A percentile compares a stretch with the other conserved stretches of the same genome.
Conservation (phyloP, 2,329 filamentous ascomycete genomes). For the Colletotrichum tabaci region DNA sequence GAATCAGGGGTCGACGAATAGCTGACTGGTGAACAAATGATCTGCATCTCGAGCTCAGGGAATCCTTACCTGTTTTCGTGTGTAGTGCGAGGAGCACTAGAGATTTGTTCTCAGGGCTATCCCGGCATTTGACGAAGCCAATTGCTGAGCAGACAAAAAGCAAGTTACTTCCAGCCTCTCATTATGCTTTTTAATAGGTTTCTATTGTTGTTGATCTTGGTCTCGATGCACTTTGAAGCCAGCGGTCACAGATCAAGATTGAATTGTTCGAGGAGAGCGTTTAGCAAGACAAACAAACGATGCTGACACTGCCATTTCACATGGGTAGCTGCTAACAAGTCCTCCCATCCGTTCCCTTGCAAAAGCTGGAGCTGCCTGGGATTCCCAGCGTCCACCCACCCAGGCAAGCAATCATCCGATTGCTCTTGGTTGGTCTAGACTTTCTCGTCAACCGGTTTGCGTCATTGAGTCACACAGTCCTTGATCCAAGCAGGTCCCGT, state of each 20-base stretch:
- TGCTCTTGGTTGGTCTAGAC: background rate
- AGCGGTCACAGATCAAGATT: no score
- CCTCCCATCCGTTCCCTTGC: background rate
- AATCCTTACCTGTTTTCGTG: constrained; percentile 3
- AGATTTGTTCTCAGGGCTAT: background rate
- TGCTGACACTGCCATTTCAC: background rate
- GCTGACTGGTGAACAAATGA: background rate
- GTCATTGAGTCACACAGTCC: background rate
- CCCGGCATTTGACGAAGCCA: constrained; percentile 16
- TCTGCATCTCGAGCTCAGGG: background rate
- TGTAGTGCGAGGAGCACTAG: background rate
- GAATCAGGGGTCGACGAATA: background rate
- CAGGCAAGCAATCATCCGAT: background rate
- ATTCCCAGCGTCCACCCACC: background rate
- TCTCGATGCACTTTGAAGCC: no score
- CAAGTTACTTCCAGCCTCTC: no score
- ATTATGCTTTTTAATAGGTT: background rate
- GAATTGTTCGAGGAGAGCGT: background rate
- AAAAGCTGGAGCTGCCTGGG: background rate
- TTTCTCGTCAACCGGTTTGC: background rate
- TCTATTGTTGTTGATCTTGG: background rate
- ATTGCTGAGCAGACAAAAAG: constrained; percentile 11
- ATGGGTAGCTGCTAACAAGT: background rate
- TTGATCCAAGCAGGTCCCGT: background rate
- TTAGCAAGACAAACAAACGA: constrained; percentile 12